Evolutionary conservation across 2,329 filamentous ascomycete genomes (phyloP), one percentile per base, ranked within the genome.

Genomic region (Blumeriella jaapii): DNA sequence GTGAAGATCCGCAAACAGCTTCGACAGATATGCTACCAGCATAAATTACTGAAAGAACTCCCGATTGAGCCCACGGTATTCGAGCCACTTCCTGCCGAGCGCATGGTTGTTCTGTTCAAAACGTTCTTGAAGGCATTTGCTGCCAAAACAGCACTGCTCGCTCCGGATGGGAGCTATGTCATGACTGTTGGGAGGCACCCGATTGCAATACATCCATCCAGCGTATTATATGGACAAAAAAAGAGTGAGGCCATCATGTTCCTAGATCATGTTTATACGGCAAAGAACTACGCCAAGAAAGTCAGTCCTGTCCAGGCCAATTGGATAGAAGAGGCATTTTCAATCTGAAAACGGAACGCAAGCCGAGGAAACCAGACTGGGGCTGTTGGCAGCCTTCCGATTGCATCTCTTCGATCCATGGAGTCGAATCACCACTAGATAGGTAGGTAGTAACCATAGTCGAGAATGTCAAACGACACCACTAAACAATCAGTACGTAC

Each of bases 211-310:
- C 75, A 80, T 46, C 75, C 75, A 0, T 65, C 71, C 0, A 79
- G 74, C 44, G 69, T 74, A 0, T 47, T 79, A 30, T 71, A 76
- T 43, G 73, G 74, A 0, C 64, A 68, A 48, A 78, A 77, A 48
- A 78, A 77, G 56, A 67, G 65, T 49, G 74, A 78, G 55, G 74
- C 73, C 3, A 76, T 80, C 51, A 74, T 80, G 73, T 80, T 78
- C 42, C 53, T 79, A 7, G 74, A 80, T 44, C 70, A 79, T 44
- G 72, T 79, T 0, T 79, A 70, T 47, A 80, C 75, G 1, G 67
- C 67, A 35, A 77, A 75, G 57, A 78, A 71, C 48, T 79, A 78
- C 40, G 74, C 69, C 0, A 78, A 77, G 53, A 78, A 74, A 54
- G 74, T 78, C 40, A 77, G 71, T 55, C 66, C 65, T 1, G 65